Conservation (phyloP, 1,284 basidiomycete genomes). For the Retiboletus flavoniger region DNA sequence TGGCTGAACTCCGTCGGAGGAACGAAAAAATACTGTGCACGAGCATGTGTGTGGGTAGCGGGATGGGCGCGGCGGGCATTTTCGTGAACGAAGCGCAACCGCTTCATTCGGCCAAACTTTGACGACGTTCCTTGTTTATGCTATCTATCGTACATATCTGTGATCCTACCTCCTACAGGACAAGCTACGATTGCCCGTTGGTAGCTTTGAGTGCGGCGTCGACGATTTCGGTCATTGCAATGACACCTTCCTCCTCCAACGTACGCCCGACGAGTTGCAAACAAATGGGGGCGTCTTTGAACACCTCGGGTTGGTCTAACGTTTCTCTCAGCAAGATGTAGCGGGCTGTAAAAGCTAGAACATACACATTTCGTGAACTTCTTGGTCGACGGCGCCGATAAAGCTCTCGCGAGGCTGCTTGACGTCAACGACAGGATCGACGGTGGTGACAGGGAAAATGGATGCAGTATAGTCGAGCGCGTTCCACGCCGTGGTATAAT, state of each 20-base stretch:
- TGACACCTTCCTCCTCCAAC: conserved; percentile 72
- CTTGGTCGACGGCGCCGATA: conserved; percentile 46
- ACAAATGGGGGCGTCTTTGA: conserved; percentile 61
- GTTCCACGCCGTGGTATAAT: conserved; percentile 69
- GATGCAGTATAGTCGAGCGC: conserved; percentile 64
- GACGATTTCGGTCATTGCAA: conserved; percentile 62
- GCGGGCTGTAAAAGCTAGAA: neutral
- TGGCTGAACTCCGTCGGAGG: conserved; percentile 72
- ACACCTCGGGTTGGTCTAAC: conserved; percentile 57
- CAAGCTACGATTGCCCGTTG: neutral
- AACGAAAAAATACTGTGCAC: conserved; percentile 70
- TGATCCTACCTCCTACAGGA: neutral
- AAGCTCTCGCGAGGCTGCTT: conserved; percentile 45
- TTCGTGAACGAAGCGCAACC: conserved; percentile 69
- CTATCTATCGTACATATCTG: neutral
- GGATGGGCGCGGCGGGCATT: conserved; percentile 84
- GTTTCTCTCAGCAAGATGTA: conserved; percentile 7
- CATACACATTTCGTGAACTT: conserved; percentile 57
- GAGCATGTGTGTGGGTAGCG: conserved; percentile 88
- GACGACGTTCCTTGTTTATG: conserved; percentile 6
- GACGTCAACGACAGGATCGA: conserved; percentile 50
- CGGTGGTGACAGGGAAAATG: conserved; percentile 66
- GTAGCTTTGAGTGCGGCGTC: conserved; percentile 38
- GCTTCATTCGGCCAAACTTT: conserved; percentile 25
- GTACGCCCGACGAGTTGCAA: conserved; percentile 69